Percentiles rank a stretch among this genome's conserved stretches.
Conservation (phyloP, 2,329 filamentous ascomycete genomes). For the Fusarium papillatum region DNA sequence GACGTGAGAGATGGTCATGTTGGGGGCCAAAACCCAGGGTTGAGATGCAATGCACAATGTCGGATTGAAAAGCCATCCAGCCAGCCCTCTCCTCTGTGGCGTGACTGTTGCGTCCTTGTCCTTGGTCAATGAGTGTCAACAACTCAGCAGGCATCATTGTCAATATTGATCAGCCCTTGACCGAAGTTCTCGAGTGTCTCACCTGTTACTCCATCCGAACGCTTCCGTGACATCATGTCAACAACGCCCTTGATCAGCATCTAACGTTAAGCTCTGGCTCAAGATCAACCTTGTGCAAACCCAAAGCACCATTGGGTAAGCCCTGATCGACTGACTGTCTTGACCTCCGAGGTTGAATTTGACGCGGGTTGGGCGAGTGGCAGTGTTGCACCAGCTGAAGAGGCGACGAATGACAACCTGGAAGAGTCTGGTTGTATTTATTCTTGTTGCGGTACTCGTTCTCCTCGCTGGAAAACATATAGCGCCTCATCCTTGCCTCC, state of each 20-base stretch:
- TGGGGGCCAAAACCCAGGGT: constrained; percentile 11
- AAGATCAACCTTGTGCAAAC: neutral
- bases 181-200: neutral
- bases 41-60: neutral
- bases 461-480: constrained; percentile 72
- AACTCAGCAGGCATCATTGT: neutral
- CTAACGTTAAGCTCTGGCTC: neutral
- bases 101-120: neutral
- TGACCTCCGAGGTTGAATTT: neutral
- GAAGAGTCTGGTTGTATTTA: neutral
- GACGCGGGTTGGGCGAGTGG: neutral
- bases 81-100: neutral
- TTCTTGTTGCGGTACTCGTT: constrained; percentile 49
- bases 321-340: neutral
- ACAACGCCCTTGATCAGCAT: neutral
- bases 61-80: neutral
- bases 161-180: neutral
- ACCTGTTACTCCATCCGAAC: neutral
- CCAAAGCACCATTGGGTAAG: neutral
- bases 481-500: constrained; percentile 83
- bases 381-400: constrained; percentile 1
- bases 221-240: neutral
- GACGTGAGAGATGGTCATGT: neutral
- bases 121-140: neutral
- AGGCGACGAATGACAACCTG: neutral